Evolutionary conservation across 495 filamentous ascomycete species (phyloP).

Genomic region (Penicillium longicatenatum): DNA sequence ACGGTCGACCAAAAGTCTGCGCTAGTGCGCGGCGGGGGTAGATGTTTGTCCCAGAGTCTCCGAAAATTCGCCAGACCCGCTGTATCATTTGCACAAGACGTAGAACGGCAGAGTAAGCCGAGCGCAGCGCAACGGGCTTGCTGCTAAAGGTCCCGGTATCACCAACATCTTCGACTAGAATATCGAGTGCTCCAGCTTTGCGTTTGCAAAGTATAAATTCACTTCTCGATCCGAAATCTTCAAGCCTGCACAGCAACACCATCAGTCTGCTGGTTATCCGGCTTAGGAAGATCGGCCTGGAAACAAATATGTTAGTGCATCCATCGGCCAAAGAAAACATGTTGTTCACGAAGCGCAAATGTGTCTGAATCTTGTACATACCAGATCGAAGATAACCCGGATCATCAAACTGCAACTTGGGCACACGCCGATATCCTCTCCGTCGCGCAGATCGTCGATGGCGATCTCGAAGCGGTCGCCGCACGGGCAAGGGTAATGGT

Average conservation of each 20-base stretch:
- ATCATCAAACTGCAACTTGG: constrained; percentile 98
- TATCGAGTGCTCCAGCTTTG: neutral
- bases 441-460: constrained; percentile 80
- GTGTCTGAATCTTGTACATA: constrained; percentile 41
- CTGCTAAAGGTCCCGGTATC: neutral
- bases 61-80: neutral
- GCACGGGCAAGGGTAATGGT: constrained; percentile 95
- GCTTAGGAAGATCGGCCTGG: constrained; percentile 50
- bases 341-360: neutral
- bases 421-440: constrained; percentile 90
- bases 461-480: constrained; percentile 96
- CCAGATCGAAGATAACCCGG: constrained; percentile 85
- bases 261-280: constrained; percentile 37
- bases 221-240: constrained; percentile 1
- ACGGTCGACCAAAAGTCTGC: neutral
- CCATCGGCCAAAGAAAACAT: neutral
- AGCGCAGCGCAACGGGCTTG: neutral
- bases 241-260: constrained; percentile 44
- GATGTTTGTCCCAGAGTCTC: neutral
- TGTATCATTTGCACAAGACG: neutral
- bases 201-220: neutral
- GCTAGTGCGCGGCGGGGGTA: neutral
- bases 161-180: neutral
- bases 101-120: neutral
- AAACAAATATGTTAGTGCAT: constrained; percentile 18